Evolutionary conservation across 2,329 filamentous ascomycete species (phyloP), one percentile per base, ranked within the genome.

Genomic region (Talaromyces sp.): DNA sequence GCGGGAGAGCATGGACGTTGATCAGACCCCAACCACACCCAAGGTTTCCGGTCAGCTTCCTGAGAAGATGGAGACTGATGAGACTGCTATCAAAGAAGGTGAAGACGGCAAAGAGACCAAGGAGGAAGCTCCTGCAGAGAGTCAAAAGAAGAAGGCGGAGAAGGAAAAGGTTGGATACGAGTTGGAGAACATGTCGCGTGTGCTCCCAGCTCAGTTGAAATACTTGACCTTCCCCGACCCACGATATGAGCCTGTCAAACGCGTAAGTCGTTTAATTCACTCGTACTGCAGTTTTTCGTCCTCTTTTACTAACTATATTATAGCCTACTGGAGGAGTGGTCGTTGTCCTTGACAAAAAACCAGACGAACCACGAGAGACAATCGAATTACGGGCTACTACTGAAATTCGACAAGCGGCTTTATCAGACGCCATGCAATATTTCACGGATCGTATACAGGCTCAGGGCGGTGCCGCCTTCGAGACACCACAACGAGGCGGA

Each of bases 131-230:
- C 59, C 64, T 2, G 75, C 74, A 0, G 84, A 84, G 45, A 86
- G 89, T 14, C 81, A 84, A 43, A 97, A 94, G 86, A 97, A 96
- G 86, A 96, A 95, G 84, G 82, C 84, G 0, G 93, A 97, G 79
- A 96, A 95, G 83, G 95, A 99, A 82, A 98, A 97, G 86, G 86
- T 96, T 66, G 95, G 95, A 70, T 97, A 95, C 76, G 93, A 97
- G 69, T 86, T 99, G 68, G 91, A 95, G 75, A 99, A 99, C 83
- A 96, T 99, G 92, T 96, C 91, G 63, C 87, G 95, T 72, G 93
- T 99, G 41, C 86, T 99, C 57, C 95, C 93, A 1, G 87, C 88
- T 56, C 95, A 99, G 81, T 86, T 98, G 74, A 97, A 96, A 83
- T 97, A 94, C 78, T 92, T 99, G 74, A 96, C 88, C 78, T 97